Conservation (phyloP, 495 filamentous ascomycete genomes). For the Daldinia bambusicola region DNA sequence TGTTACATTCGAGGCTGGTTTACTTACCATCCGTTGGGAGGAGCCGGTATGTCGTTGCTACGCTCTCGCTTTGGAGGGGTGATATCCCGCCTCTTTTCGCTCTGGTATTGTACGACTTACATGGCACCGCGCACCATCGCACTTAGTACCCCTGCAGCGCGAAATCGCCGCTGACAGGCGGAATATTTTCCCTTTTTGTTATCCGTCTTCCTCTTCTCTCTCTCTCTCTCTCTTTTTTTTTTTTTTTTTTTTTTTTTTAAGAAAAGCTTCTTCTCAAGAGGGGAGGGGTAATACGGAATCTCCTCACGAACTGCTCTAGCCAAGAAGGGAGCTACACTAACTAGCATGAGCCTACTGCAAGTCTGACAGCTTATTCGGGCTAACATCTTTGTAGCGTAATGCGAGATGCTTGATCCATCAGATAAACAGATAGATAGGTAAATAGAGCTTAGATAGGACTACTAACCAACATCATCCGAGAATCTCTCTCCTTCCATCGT, state of each 20-base stretch:
- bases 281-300: neutral
- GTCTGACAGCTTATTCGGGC: neutral
- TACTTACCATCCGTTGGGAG: neutral
- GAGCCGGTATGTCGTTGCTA: neutral
- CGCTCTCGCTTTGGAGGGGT: neutral
- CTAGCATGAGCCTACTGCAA: neutral
- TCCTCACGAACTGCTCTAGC: neutral
- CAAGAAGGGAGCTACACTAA: neutral
- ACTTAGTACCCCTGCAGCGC: neutral
- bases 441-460: too few species aligned
- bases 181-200: neutral
- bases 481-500: neutral
- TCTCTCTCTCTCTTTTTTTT: too few species aligned
- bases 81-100: neutral
- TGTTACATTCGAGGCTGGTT: neutral
- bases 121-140: neutral
- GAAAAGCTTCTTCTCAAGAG: too few species aligned
- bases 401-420: neutral
- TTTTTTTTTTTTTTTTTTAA: too few species aligned
- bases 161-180: neutral
- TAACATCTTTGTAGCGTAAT: neutral
- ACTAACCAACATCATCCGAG: neutral
- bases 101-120: conserved; percentile 1
- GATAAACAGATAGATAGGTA: too few species aligned
- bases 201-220: too few species aligned